Base-by-base conservation (phyloP, 495 filamentous ascomycete genomes). In the Aspergillus conjunctus region DNA sequence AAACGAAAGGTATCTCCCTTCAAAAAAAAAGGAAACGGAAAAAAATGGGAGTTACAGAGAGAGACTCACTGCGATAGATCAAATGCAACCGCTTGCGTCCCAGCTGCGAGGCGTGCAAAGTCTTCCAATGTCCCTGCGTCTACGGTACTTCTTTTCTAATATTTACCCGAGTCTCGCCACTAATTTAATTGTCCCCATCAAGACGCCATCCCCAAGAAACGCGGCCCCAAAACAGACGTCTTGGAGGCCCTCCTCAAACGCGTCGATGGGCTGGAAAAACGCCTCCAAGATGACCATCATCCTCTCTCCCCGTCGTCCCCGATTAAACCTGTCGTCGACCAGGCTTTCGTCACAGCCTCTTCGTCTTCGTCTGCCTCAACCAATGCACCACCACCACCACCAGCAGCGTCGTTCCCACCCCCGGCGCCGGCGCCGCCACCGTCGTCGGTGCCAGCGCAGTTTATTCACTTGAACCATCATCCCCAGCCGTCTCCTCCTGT, bases 161-260 rank as follows among this genome's bases (percentile, higher is more conserved):
- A 49, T 51, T 1, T 34, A 10, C 21, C 39, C 49, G 17, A 33
- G 14, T 20, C 44, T 7, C n/a, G 10, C 17, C 20, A 26, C 26
- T 33, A 1, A n/a, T 18, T 33, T 18, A 9, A 20, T 18, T 8
- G 1, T 9, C 37, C 50, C 10, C 10, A 43, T 48, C n/a, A 65
- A 94, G 90, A 95, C 76, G 91, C 91, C 21, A 83, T 93, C 17
- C 91, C 91, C 3, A 93, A 93, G 77, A 95, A 95, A 68, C 78
- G 91, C 59, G 91, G 91, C 4, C 91, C 91, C 1, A 95, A 95
- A 70, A 93, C 90, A 18, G 91, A 95, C 68, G 90, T 93, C 3
- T 78, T 95, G 21, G 91, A 95, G 69, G 91, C 91, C 7, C 75
- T 95, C 20, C 65, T 93, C 57, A 95, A 92, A 69, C 80, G 91